Conservation (phyloP, 257 asterid species). For the Plantago ovata region DNA sequence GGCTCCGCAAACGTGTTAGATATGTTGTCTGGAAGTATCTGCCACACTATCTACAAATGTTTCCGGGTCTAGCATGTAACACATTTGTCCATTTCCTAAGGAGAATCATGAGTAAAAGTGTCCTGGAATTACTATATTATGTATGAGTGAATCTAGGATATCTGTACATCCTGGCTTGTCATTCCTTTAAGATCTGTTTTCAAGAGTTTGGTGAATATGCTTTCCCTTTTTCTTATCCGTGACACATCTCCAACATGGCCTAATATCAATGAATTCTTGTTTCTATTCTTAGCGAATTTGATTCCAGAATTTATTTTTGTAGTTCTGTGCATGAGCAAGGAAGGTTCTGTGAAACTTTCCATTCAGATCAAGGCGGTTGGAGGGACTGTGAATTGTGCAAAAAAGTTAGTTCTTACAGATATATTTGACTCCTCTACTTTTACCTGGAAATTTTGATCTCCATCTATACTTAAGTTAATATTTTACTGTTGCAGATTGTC, state of each 20-base stretch:
- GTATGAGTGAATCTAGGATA: background rate
- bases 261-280: background rate
- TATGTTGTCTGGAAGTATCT: too few species aligned
- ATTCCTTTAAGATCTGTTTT: conserved; percentile 1
- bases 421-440: background rate
- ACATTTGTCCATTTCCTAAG: too few species aligned
- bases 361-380: conserved; percentile 71
- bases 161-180: background rate
- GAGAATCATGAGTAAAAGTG: too few species aligned
- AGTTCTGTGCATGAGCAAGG: conserved; percentile 62
- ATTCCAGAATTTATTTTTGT: conserved; percentile 17
- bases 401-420: conserved; percentile 41
- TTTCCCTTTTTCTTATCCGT: background rate
- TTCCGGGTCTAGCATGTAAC: too few species aligned
- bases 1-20: too few species aligned
- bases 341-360: conserved; percentile 75
- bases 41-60: too few species aligned
- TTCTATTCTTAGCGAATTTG: background rate
- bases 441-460: conserved; percentile 12
- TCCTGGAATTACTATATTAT: too few species aligned
- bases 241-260: conserved; percentile 12
- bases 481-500: conserved; percentile 45
- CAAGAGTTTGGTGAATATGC: background rate
- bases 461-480: conserved; percentile 9
- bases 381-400: conserved; percentile 84